These are phyloP conservation scores for Ottelia alismoides DNA, from an alignment of 106 monocot genomes.

Conservation along the genomic window DNA sequence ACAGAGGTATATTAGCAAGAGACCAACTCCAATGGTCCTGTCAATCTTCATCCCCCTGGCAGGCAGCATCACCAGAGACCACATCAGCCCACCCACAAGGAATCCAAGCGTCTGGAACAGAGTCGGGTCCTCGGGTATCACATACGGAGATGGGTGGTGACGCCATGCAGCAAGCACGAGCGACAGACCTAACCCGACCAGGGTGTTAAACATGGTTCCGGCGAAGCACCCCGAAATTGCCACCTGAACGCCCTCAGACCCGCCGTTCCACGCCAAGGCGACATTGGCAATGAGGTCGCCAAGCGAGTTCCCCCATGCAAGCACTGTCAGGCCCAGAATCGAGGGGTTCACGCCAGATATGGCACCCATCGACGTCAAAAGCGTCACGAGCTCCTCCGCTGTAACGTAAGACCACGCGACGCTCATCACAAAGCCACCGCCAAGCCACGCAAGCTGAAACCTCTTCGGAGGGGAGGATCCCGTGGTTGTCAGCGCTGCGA, in stretches of 20 bases:
- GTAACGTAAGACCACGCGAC: conserved; percentile 39
- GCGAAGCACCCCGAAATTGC: conserved; percentile 38
- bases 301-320: conserved; percentile 54
- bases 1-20: conserved; percentile 31
- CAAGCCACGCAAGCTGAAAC: conserved; percentile 31
- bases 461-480: conserved; percentile 19
- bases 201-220: conserved; percentile 32
- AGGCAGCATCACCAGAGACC: conserved; percentile 28
- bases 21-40: conserved; percentile 25
- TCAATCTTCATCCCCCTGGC: conserved; percentile 32
- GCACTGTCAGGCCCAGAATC: conserved; percentile 31
- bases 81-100: conserved; percentile 23
- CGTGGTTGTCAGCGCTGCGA: conserved; percentile 16
- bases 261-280: conserved; percentile 34
- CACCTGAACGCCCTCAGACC: conserved; percentile 24
- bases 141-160: conserved; percentile 19
- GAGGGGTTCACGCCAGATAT: conserved; percentile 28
- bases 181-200: conserved; percentile 34
- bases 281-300: conserved; percentile 48
- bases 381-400: conserved; percentile 35
- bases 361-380: conserved; percentile 27
- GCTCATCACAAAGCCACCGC: conserved; percentile 41
- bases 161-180: conserved; percentile 32
- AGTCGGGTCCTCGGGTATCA: conserved; percentile 21
- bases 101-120: conserved; percentile 35